Conservation (phyloP, 768 basidiomycete species). For the Termitomyces sp. region DNA sequence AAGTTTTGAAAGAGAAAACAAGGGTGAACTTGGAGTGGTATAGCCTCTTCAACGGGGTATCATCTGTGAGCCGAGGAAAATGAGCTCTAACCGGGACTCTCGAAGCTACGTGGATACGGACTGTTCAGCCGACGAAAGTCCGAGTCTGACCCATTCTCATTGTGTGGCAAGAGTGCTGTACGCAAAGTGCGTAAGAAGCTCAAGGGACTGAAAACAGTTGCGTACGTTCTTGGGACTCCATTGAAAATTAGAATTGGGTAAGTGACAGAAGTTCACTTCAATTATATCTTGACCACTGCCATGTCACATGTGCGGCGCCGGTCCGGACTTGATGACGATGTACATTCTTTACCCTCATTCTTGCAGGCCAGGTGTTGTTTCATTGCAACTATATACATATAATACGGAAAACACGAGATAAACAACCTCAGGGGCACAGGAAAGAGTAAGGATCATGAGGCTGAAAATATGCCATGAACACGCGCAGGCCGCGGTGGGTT, state of each 20-base stretch:
- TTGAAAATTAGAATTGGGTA: neutral
- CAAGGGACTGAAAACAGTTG: neutral
- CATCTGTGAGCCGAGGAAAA: neutral
- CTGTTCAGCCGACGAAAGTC: neutral
- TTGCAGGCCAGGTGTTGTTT: too few relatives aligned
- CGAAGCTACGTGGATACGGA: neutral
- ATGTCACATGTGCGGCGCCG: neutral
- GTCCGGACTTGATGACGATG: neutral
- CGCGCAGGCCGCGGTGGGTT: too few relatives aligned
- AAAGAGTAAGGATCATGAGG: too few relatives aligned
- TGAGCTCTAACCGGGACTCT: neutral
- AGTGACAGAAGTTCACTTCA: neutral
- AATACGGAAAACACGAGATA: too few relatives aligned
- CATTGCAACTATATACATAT: too few relatives aligned
- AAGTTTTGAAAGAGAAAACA: conserved; percentile 1
- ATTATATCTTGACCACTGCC: neutral
- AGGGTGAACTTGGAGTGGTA: conserved; percentile 3
- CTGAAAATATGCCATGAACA: too few relatives aligned
- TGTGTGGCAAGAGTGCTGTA: neutral
- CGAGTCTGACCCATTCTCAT: neutral
- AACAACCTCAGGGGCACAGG: too few relatives aligned
- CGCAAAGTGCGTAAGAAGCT: neutral
- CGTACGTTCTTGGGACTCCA: neutral
- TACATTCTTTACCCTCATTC: too few relatives aligned
- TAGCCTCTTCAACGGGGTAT: neutral